Conservation (phyloP, 768 basidiomycete genomes). For the Sutorius australiensis region DNA sequence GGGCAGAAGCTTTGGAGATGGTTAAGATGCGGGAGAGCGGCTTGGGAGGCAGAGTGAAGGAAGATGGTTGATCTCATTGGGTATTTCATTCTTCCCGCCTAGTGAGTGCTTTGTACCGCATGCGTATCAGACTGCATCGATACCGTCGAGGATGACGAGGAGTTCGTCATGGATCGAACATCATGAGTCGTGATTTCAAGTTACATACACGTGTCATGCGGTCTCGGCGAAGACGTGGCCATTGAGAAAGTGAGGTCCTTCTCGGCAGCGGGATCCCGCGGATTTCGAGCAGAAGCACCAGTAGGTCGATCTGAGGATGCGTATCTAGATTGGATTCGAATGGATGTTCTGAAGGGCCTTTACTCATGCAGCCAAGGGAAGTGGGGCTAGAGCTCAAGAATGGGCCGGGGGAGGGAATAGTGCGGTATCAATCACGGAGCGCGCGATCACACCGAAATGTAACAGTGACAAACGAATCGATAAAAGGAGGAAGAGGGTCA, state of each 20-base stretch:
- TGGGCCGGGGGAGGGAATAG: not conserved
- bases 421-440: not conserved
- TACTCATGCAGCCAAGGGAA: not conserved
- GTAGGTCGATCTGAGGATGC: not conserved
- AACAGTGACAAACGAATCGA: not conserved
- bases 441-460: not conserved
- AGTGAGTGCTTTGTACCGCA: not conserved
- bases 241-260: not conserved
- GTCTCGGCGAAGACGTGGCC: too few relatives aligned
- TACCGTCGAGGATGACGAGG: not conserved
- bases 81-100: not conserved
- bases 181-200: not conserved
- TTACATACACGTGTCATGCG: not conserved
- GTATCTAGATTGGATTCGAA: not conserved
- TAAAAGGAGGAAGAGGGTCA: too few relatives aligned
- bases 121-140: not conserved
- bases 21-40: slow-evolving; percentile 43
- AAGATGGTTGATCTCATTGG: slow-evolving; percentile 3
- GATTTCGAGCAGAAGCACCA: not conserved
- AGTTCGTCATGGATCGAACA: not conserved
- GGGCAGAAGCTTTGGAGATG: slow-evolving; percentile 44
- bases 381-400: not conserved
- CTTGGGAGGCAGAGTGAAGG: slow-evolving; percentile 37
- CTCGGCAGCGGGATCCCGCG: not conserved
- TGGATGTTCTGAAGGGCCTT: not conserved